Conservation (phyloP, 1,139 yeast species). For the Candida albicans region DNA sequence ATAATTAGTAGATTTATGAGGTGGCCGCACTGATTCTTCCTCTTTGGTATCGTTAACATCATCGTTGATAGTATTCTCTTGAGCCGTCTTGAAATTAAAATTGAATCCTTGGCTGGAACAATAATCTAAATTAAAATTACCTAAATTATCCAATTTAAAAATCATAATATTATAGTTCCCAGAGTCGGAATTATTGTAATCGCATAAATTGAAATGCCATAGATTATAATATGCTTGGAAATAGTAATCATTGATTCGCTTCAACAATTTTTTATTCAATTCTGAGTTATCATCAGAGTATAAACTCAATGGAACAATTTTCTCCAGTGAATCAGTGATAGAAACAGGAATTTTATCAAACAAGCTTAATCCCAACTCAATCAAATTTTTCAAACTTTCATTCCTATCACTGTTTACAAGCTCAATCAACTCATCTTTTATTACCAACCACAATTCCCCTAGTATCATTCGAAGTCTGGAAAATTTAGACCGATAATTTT, state of each 20-base stretch:
- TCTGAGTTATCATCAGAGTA: slow-evolving; percentile 20
- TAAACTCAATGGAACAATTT: slow-evolving; percentile 43
- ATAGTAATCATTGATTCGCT: slow-evolving; percentile 52
- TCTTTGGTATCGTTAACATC: slow-evolving; percentile 8
- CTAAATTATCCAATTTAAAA: slow-evolving; percentile 24
- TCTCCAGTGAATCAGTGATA: slow-evolving; percentile 32
- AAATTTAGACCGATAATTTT: slow-evolving; percentile 60
- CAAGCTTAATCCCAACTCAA: slow-evolving; percentile 56
- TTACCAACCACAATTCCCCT: slow-evolving; percentile 64
- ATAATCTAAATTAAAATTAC: slow-evolving; percentile 30
- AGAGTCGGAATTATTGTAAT: slow-evolving; percentile 26
- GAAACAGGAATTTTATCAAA: slow-evolving; percentile 65
- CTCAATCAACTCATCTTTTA: slow-evolving; percentile 50
- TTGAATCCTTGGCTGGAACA: slow-evolving; percentile 37
- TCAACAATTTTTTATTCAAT: slow-evolving; percentile 24
- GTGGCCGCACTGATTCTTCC: slow-evolving; percentile 8
- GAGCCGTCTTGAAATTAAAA: slow-evolving; percentile 25
- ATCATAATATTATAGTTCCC: slow-evolving; percentile 28
- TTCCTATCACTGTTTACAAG: slow-evolving; percentile 31
- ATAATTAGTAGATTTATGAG: slow-evolving; percentile 7
- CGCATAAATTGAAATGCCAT: slow-evolving; percentile 80
- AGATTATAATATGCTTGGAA: slow-evolving; percentile 66
- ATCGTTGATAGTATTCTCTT: slow-evolving; percentile 1
- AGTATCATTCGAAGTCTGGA: slow-evolving; percentile 62
- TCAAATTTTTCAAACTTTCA: slow-evolving; percentile 12